phyloP scores from a whole-genome alignment of 495 filamentous ascomycete species.

The Neurospora cerealis region DNA sequence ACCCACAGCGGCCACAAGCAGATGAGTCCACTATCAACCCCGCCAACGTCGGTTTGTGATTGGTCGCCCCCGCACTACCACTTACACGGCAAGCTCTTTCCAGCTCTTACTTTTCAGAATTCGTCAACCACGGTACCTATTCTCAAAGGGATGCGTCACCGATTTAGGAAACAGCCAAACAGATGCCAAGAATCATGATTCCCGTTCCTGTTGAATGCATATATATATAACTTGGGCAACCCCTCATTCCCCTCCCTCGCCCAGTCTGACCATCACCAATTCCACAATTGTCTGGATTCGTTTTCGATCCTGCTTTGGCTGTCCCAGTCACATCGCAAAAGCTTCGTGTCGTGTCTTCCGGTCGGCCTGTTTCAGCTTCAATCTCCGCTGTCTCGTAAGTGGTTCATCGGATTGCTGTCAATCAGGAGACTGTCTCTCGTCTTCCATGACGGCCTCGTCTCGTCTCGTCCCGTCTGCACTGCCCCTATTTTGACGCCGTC shows the following conservation, averaged over 20 bases:
- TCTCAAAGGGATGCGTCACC: background rate
- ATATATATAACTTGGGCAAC: background rate
- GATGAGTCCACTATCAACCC: background rate
- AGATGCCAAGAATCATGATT: background rate
- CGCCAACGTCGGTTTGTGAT: background rate
- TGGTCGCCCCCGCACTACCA: background rate
- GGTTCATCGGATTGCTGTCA: slow-evolving; percentile 1
- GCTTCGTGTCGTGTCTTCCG: background rate
- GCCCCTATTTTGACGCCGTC: background rate
- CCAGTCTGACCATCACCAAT: background rate
- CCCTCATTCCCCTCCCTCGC: background rate
- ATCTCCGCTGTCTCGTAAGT: background rate
- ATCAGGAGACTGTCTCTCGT: slow-evolving; percentile 9
- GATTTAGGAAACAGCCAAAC: background rate
- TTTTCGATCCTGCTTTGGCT: background rate
- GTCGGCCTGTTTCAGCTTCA: background rate
- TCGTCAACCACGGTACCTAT: background rate
- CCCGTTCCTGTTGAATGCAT: background rate
- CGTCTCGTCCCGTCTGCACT: background rate
- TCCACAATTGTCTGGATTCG: background rate
- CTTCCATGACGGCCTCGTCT: background rate
- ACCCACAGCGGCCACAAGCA: background rate
- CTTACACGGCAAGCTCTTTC: background rate
- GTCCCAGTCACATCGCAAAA: background rate
- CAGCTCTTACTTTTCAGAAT: background rate